These are phyloP conservation scores for Scalesia atractyloides DNA, from an alignment of 129 eudicot genomes.

Conservation along the genomic window DNA sequence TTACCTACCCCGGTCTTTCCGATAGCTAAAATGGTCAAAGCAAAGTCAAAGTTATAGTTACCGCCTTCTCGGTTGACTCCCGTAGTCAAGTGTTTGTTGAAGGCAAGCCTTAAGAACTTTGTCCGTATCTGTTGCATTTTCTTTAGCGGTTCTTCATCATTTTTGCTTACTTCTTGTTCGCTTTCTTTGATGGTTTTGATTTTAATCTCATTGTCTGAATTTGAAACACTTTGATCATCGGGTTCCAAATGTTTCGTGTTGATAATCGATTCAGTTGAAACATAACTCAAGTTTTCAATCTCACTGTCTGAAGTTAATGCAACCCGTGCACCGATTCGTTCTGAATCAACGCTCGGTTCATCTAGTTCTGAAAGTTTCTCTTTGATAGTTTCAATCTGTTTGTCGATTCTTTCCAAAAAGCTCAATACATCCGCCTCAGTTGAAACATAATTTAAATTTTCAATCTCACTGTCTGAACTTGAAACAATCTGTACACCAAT, in stretches of 20 bases:
- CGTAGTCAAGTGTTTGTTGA: conserved; percentile 9
- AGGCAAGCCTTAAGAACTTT: conserved; percentile 50
- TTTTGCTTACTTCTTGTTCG: conserved; percentile 28
- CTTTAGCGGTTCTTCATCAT: conserved; percentile 27
- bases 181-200: conserved; percentile 7
- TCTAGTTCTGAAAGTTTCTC: neutral
- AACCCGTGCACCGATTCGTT: neutral
- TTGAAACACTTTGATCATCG: conserved; percentile 28
- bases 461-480: neutral
- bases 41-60: conserved; percentile 33
- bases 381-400: neutral
- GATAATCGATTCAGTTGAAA: neutral
- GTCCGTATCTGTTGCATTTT: conserved; percentile 40
- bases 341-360: conserved; percentile 15
- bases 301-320: conserved; percentile 2
- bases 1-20: conserved; percentile 90
- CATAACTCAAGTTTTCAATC: neutral
- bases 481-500: conserved; percentile 2
- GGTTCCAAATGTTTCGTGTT: neutral
- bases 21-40: conserved; percentile 58
- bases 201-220: conserved; percentile 21
- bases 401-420: conserved; percentile 13
- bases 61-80: conserved; percentile 38
- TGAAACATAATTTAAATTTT: neutral
- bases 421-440: conserved; percentile 3